These are phyloP conservation scores for Quercus dentata DNA, from an alignment of 306 rosid species.

Conservation along the genomic window DNA sequence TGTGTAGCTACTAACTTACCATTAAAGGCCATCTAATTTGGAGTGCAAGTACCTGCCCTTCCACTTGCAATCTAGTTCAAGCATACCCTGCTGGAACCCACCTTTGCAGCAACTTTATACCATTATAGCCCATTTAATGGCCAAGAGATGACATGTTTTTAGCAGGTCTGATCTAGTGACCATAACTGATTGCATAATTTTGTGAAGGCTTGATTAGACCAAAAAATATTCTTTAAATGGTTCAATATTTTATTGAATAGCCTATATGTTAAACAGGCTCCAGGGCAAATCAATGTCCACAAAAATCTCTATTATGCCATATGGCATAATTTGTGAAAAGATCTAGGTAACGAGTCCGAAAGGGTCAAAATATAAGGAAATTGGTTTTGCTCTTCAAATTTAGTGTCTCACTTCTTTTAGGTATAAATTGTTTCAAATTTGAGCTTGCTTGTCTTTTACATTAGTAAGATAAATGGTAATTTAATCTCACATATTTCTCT, in stretches of 20 bases:
- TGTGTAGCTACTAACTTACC: too few species aligned
- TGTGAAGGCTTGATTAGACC: background rate
- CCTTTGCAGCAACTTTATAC: background rate
- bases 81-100: background rate
- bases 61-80: background rate
- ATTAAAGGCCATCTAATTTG: too few species aligned
- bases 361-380: background rate
- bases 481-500: slow-evolving; percentile 16
- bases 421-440: background rate
- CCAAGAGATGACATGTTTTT: background rate
- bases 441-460: background rate
- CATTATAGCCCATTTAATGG: background rate
- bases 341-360: background rate
- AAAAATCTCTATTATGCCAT: background rate
- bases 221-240: background rate
- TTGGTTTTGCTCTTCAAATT: background rate
- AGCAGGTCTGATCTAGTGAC: background rate
- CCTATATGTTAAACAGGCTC: background rate
- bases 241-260: background rate
- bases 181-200: background rate
- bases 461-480: background rate
- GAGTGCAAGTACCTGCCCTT: background rate
- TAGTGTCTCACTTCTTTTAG: background rate
- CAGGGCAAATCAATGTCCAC: background rate
- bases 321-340: background rate